These are phyloP conservation scores for Saussurea involucrata DNA, from an alignment of 129 eudicot species.

Conservation along the genomic window DNA sequence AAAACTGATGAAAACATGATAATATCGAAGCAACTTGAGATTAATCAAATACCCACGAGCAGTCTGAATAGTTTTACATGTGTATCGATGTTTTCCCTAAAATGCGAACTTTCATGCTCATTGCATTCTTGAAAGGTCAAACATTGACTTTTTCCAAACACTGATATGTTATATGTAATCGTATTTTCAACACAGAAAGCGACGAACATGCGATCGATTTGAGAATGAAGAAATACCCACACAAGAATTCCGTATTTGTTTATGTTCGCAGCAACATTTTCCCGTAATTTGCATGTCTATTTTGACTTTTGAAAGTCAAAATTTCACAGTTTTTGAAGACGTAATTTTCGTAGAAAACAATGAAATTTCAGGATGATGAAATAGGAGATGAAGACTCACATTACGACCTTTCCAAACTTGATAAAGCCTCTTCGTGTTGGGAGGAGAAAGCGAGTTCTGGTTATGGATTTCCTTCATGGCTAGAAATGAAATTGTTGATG, in stretches of 20 bases:
- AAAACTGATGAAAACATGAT: background rate
- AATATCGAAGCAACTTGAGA: background rate
- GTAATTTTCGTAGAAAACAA: background rate
- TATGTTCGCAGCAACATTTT: background rate
- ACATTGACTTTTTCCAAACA: background rate
- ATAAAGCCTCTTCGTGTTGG: slow-evolving; percentile 51
- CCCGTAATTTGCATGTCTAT: background rate
- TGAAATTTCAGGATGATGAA: background rate
- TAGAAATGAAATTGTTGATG: background rate
- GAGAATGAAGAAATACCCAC: background rate
- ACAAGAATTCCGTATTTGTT: background rate
- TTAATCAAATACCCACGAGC: background rate
- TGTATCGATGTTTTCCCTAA: background rate
- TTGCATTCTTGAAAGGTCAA: background rate
- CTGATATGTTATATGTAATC: background rate
- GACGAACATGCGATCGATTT: background rate
- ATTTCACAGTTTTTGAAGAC: background rate
- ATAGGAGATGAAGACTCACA: slow-evolving; percentile 33
- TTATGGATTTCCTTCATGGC: slow-evolving; percentile 30
- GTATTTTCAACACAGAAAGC: background rate
- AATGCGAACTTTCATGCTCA: background rate
- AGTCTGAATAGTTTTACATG: too few species aligned
- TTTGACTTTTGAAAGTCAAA: slow-evolving; percentile 17
- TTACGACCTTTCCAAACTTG: slow-evolving; percentile 92
- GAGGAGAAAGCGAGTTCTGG: slow-evolving; percentile 32